A percentile compares a stretch with the other conserved stretches of the same genome.
Evolutionary conservation across 1,284 basidiomycete genomes (phyloP).

Genomic region (Leccinum fallax): DNA sequence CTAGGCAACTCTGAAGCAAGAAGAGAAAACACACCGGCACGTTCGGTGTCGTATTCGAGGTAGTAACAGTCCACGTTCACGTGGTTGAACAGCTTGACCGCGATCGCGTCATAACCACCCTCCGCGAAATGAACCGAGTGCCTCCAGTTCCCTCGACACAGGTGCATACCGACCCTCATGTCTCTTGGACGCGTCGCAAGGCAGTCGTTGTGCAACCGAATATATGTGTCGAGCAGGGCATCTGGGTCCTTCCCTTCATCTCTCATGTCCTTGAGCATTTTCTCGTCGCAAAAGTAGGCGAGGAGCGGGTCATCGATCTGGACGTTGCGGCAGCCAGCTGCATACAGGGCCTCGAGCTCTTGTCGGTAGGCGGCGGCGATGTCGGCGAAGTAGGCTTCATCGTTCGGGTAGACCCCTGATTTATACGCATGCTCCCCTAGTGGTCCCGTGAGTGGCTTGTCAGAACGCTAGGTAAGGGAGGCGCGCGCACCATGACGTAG

Average conservation of each 20-base stretch:
- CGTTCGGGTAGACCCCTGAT: slow-evolving; percentile 18
- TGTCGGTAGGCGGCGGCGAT: background rate
- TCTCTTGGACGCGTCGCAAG: slow-evolving; percentile 61
- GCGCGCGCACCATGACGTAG: slow-evolving; percentile 56
- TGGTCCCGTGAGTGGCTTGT: background rate
- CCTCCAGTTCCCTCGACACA: slow-evolving; percentile 78
- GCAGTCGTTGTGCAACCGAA: slow-evolving; percentile 69
- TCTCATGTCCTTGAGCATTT: slow-evolving; percentile 47
- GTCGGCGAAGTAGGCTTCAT: slow-evolving; percentile 69
- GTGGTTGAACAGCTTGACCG: slow-evolving; percentile 70
- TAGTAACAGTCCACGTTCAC: slow-evolving; percentile 80
- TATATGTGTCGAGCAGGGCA: slow-evolving; percentile 67
- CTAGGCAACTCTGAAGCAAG: slow-evolving; percentile 32
- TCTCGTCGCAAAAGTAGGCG: slow-evolving; percentile 65
- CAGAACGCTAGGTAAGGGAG: background rate
- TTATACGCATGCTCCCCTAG: slow-evolving; percentile 28
- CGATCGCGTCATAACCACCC: slow-evolving; percentile 76
- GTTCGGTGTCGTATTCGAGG: slow-evolving; percentile 78
- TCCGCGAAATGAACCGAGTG: slow-evolving; percentile 71
- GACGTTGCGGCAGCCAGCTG: background rate
- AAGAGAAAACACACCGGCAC: slow-evolving; percentile 52
- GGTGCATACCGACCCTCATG: slow-evolving; percentile 70
- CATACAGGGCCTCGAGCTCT: background rate
- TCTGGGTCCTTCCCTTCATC: slow-evolving; percentile 58
- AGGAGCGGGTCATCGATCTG: slow-evolving; percentile 32